phyloP scores from a whole-genome alignment of 805 yeast genomes.

The Candida ovalis region DNA sequence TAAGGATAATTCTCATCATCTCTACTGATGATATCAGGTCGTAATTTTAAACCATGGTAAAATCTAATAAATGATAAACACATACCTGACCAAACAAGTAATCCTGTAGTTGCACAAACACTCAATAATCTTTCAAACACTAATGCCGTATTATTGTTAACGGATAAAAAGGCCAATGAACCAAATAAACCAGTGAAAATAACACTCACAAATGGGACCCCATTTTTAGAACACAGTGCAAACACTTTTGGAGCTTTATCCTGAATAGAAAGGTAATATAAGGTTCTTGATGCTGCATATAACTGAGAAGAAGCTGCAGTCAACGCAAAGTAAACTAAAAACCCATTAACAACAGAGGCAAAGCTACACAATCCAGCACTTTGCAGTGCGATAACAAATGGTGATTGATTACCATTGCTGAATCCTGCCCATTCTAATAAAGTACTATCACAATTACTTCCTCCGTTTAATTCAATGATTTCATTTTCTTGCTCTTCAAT shows the following conservation, averaged over 20 bases:
- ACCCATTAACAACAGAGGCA: constrained; percentile 48
- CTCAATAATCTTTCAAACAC: constrained; percentile 67
- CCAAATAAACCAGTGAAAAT: constrained; percentile 60
- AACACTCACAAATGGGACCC: constrained; percentile 74
- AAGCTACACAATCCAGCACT: constrained; percentile 48
- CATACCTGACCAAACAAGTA: constrained; percentile 75
- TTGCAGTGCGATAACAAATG: constrained; percentile 55
- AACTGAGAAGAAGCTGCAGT: constrained; percentile 56
- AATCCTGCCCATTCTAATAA: constrained; percentile 33
- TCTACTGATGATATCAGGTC: constrained; percentile 55
- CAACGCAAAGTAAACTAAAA: constrained; percentile 51
- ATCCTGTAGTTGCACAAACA: constrained; percentile 69
- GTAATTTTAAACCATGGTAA: constrained; percentile 46
- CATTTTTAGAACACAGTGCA: constrained; percentile 54
- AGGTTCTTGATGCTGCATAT: constrained; percentile 57
- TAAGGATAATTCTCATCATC: constrained; percentile 55
- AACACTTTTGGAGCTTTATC: constrained; percentile 61
- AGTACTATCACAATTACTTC: constrained; percentile 22
- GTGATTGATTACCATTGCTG: constrained; percentile 48
- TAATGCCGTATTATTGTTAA: constrained; percentile 50
- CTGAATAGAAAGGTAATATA: constrained; percentile 51
- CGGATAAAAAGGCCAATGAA: constrained; percentile 55
- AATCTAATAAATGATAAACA: constrained; percentile 52
- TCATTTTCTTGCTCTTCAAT: constrained; percentile 10
- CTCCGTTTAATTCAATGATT: constrained; percentile 26